Base-by-base conservation (phyloP, 2,329 filamentous ascomycete genomes). In the Cladophialophora psammophila region DNA sequence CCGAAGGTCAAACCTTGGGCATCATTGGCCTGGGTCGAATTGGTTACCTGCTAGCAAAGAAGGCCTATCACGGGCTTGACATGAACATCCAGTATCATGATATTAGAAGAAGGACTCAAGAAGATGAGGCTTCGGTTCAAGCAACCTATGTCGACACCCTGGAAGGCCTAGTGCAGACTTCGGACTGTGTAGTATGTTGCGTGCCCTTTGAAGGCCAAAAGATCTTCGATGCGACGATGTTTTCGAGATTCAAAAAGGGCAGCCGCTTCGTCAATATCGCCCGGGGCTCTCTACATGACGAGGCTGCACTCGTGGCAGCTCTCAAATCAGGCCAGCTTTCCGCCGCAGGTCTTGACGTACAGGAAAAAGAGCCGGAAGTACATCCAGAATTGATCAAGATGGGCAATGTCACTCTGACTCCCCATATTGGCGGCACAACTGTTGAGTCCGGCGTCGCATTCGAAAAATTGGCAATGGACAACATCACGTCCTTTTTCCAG, bases 221-320 rank as follows among this genome's bases (percentile, higher is more conserved):
- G n/a, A n/a, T n/a, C n/a, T n/a, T n/a, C n/a, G 78, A 3, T 76
- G 75, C 56, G 15, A 48, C 32, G 18, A n/a, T n/a, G n/a, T n/a
- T n/a, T n/a, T n/a, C n/a, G n/a, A n/a, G n/a, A n/a, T n/a, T n/a
- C n/a, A n/a, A n/a, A n/a, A n/a, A n/a, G n/a, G 90, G 89, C 7
- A 88, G 91, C 0, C 84, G 90, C 3, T 87, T 94, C 3, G 82
- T 95, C 58, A 94, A 94, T 68, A 91, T 94, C 0, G 91, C 91
- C 1, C 82, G 92, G 34, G 92, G 92, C 1, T 91, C 91, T 0
- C 91, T 93, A 58, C 91, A 93, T 70, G 91, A 94, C 65, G 92
- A 95, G 75, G 83, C 83, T 0, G 91, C 91, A 0, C 81, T 95
- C 3, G 80, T 94, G 0, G 85, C 85, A 62, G 91, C 91, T 0